These are phyloP conservation scores for Gypsophila paniculata DNA, from an alignment of 179 eudicot species.

Conservation along the genomic window DNA sequence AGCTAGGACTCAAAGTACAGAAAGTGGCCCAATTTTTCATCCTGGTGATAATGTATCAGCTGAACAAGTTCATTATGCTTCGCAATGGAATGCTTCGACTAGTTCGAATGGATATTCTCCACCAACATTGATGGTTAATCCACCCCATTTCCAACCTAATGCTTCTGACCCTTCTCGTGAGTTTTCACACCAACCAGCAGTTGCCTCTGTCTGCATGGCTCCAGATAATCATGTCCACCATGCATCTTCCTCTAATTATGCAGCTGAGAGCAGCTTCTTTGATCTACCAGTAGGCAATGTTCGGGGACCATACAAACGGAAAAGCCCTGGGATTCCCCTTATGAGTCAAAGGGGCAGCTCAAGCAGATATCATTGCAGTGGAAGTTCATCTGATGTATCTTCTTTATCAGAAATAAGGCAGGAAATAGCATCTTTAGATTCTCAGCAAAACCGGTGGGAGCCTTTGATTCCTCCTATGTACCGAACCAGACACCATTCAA, in stretches of 20 bases:
- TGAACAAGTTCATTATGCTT: slow-evolving; percentile 45
- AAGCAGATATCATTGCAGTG: slow-evolving; percentile 50
- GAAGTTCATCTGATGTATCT: slow-evolving; percentile 56
- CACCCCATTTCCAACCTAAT: slow-evolving; percentile 52
- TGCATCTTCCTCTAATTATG: slow-evolving; percentile 64
- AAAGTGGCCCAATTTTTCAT: slow-evolving; percentile 47
- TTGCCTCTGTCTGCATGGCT: slow-evolving; percentile 37
- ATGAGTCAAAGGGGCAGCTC: slow-evolving; percentile 52
- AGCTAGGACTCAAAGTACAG: slow-evolving; percentile 50
- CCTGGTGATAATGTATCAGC: slow-evolving; percentile 49
- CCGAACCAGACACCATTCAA: slow-evolving; percentile 41
- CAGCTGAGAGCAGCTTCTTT: slow-evolving; percentile 45
- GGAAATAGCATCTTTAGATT: slow-evolving; percentile 51
- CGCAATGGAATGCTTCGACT: slow-evolving; percentile 56
- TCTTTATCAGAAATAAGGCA: slow-evolving; percentile 47
- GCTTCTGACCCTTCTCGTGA: slow-evolving; percentile 45
- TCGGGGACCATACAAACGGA: slow-evolving; percentile 61
- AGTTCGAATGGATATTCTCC: slow-evolving; percentile 46
- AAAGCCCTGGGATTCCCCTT: slow-evolving; percentile 62
- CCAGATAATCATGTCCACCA: slow-evolving; percentile 55
- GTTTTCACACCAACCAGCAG: slow-evolving; percentile 45
- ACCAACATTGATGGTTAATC: slow-evolving; percentile 41
- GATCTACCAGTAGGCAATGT: slow-evolving; percentile 44
- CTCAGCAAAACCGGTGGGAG: slow-evolving; percentile 53
- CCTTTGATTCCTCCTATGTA: slow-evolving; percentile 35